Conservation (phyloP, 2,329 filamentous ascomycete species). For the Botrytis cinerea region DNA sequence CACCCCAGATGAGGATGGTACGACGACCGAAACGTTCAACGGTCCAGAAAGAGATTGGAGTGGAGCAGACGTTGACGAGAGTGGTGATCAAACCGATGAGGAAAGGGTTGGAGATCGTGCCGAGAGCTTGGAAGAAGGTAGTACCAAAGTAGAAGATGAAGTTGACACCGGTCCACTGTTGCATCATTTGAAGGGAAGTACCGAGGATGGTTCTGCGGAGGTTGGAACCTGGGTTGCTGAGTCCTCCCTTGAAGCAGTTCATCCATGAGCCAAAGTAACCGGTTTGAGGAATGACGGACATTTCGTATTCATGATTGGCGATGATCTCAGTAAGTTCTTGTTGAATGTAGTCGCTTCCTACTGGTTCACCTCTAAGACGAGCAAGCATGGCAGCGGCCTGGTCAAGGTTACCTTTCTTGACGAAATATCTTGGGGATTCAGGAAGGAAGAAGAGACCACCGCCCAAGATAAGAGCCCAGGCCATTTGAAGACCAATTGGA, state of each 20-base stretch:
- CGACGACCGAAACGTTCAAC: conserved; percentile 83
- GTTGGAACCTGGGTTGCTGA: conserved; percentile 65
- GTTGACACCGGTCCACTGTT: conserved; percentile 78
- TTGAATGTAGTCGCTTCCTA: conserved; percentile 73
- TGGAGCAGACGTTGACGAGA: conserved; percentile 83
- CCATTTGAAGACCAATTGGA: conserved; percentile 76
- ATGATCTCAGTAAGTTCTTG: conserved; percentile 81
- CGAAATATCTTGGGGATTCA: conserved; percentile 82
- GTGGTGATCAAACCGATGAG: conserved; percentile 83
- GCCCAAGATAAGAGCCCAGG: conserved; percentile 76
- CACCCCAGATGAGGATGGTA: conserved; percentile 75
- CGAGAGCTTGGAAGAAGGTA: conserved; percentile 77
- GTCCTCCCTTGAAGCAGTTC: conserved; percentile 65
- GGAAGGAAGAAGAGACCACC: conserved; percentile 74
- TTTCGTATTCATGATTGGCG: conserved; percentile 87
- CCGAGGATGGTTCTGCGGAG: conserved; percentile 71
- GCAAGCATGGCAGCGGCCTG: conserved; percentile 63
- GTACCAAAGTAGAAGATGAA: conserved; percentile 90
- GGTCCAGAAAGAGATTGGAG: conserved; percentile 83
- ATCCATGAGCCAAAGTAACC: conserved; percentile 70
- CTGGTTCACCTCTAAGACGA: conserved; percentile 72
- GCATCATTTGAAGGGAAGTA: conserved; percentile 77
- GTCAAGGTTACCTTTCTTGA: conserved; percentile 73
- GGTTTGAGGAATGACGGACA: conserved; percentile 63
- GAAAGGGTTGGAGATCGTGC: conserved; percentile 76